These are phyloP conservation scores for Pleoardoris graminearum DNA, from an alignment of 2,329 filamentous ascomycete species.

Conservation along the genomic window DNA sequence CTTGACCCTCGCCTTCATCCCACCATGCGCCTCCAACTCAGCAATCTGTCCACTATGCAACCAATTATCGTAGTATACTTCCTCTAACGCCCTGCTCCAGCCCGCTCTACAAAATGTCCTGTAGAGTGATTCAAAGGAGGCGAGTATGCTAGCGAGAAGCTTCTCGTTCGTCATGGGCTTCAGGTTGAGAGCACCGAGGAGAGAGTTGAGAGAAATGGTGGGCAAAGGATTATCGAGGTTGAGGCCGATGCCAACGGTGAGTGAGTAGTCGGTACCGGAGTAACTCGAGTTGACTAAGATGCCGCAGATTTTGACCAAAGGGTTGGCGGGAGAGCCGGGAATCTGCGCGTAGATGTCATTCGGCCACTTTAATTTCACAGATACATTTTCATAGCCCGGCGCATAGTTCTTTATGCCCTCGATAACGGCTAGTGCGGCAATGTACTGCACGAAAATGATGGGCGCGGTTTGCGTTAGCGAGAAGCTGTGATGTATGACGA, in stretches of 20 bases:
- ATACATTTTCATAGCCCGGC: constrained; percentile 71
- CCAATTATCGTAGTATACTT: constrained; percentile 69
- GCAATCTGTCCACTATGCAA: constrained; percentile 70
- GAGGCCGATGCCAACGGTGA: constrained; percentile 79
- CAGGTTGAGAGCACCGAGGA: constrained; percentile 55
- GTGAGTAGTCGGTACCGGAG: constrained; percentile 73
- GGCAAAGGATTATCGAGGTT: constrained; percentile 84
- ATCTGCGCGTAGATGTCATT: constrained; percentile 73
- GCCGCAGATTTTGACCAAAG: constrained; percentile 87
- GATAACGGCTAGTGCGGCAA: constrained; percentile 84
- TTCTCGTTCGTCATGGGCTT: constrained; percentile 72
- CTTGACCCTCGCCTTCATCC: constrained; percentile 72
- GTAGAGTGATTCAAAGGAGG: constrained; percentile 78
- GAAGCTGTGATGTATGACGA: constrained; percentile 80
- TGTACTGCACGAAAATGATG: constrained; percentile 91
- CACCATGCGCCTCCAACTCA: constrained; percentile 79
- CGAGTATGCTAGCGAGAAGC: constrained; percentile 79
- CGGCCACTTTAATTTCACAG: constrained; percentile 93
- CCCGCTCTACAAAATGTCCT: constrained; percentile 72
- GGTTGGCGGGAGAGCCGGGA: constrained; percentile 55
- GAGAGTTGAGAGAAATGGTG: constrained; percentile 80
- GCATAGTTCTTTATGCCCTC: constrained; percentile 82
- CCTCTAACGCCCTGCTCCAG: constrained; percentile 73
- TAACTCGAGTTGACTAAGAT: constrained; percentile 91
- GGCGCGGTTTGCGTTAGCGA: constrained; percentile 72